Conservation (phyloP, 176 grass and related monocot genomes). For the Secale cereale region DNA sequence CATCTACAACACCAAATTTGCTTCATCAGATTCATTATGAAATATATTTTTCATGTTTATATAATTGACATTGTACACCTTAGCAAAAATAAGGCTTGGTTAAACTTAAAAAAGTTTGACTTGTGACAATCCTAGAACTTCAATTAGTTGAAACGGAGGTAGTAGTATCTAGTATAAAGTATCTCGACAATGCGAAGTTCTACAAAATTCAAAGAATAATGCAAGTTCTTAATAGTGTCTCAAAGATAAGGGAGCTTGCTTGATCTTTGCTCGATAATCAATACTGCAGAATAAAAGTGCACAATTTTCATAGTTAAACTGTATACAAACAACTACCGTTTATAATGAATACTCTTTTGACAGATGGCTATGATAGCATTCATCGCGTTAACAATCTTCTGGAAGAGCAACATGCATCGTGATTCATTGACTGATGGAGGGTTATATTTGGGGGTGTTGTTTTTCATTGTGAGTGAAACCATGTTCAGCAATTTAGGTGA, state of each 20-base stretch:
- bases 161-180: background rate
- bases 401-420: slow-evolving; percentile 37
- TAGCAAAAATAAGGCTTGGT: background rate
- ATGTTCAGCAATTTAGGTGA: slow-evolving; percentile 52
- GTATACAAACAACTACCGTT: background rate
- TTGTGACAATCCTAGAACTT: background rate
- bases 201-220: background rate
- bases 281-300: background rate
- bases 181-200: background rate
- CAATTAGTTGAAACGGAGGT: background rate
- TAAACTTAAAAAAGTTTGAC: background rate
- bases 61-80: background rate
- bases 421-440: slow-evolving; percentile 40
- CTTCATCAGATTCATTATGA: background rate
- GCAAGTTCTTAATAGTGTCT: background rate
- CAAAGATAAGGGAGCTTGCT: background rate
- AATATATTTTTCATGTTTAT: background rate
- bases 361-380: slow-evolving; percentile 47
- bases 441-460: slow-evolving; percentile 46
- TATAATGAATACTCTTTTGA: background rate
- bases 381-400: slow-evolving; percentile 39
- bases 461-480: slow-evolving; percentile 38
- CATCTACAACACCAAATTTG: background rate
- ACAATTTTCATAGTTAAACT: background rate
- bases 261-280: background rate